These are phyloP conservation scores for Alternaria sp. DNA, from an alignment of 2,329 filamentous ascomycete genomes.

Conservation along the genomic window DNA sequence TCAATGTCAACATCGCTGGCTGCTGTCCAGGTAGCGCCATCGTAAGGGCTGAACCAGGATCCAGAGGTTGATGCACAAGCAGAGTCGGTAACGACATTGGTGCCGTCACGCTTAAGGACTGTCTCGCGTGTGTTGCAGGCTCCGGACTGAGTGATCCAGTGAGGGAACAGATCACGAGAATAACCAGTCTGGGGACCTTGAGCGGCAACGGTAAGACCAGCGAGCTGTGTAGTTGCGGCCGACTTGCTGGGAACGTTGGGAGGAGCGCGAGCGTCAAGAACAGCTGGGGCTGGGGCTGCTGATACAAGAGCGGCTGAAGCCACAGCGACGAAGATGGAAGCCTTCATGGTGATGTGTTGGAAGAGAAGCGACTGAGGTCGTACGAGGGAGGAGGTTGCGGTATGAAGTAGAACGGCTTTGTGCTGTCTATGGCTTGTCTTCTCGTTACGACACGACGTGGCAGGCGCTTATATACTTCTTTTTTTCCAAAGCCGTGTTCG, in stretches of 20 bases:
- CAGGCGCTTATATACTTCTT: constrained; percentile 28
- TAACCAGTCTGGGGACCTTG: constrained; percentile 66
- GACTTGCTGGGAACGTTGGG: constrained; percentile 70
- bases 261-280: constrained; percentile 51
- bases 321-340: constrained; percentile 34
- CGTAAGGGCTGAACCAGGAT: constrained; percentile 75
- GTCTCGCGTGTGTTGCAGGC: constrained; percentile 76
- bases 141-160: constrained; percentile 69
- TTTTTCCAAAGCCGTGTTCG: background rate
- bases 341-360: constrained; percentile 39
- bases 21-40: constrained; percentile 73
- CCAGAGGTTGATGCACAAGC: constrained; percentile 72
- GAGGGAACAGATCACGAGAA: constrained; percentile 72
- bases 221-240: constrained; percentile 66
- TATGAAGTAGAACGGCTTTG: constrained; percentile 1
- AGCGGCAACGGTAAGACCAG: constrained; percentile 64
- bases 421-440: constrained; percentile 7
- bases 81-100: constrained; percentile 64
- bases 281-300: constrained; percentile 40
- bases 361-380: background rate
- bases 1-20: constrained; percentile 81
- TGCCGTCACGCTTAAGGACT: constrained; percentile 78
- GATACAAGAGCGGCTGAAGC: constrained; percentile 33
- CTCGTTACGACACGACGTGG: constrained; percentile 9
- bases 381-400: background rate